Conservation (phyloP, 2,329 filamentous ascomycete genomes). For the Aspergillus brunneoviolaceus region DNA sequence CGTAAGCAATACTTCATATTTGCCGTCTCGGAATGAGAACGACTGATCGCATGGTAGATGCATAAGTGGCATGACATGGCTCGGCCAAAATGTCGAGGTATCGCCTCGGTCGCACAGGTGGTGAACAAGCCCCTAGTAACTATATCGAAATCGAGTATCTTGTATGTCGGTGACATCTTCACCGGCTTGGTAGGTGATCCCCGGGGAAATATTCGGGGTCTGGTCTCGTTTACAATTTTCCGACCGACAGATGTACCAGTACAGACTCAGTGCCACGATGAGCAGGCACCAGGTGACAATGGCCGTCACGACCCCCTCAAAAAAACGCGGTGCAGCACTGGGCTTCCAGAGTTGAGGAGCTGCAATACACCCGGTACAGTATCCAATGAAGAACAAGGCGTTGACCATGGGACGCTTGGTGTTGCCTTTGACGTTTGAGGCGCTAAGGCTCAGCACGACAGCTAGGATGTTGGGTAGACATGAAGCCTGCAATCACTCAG, state of each 20-base stretch:
- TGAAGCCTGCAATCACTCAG: constrained; percentile 33
- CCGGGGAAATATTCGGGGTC: background rate
- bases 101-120: background rate
- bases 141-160: constrained; percentile 2
- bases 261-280: constrained; percentile 33
- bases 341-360: constrained; percentile 50
- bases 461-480: constrained; percentile 44
- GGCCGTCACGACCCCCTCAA: constrained; percentile 45
- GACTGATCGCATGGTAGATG: no score
- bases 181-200: background rate
- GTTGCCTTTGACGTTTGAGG: constrained; percentile 53
- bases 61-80: no score
- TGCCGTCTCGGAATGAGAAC: no score
- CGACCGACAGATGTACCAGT: constrained; percentile 35
- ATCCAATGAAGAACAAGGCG: constrained; percentile 51
- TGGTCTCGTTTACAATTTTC: constrained; percentile 34
- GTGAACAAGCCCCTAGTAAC: background rate
- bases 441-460: constrained; percentile 45
- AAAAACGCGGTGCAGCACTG: constrained; percentile 39
- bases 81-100: no score
- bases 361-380: constrained; percentile 47
- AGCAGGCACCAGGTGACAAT: constrained; percentile 48
- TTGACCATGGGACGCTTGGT: constrained; percentile 51
- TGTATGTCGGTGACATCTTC: constrained; percentile 4
- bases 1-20: no score